phyloP scores from a whole-genome alignment of 768 basidiomycete species.

The Boletellus ananas region DNA sequence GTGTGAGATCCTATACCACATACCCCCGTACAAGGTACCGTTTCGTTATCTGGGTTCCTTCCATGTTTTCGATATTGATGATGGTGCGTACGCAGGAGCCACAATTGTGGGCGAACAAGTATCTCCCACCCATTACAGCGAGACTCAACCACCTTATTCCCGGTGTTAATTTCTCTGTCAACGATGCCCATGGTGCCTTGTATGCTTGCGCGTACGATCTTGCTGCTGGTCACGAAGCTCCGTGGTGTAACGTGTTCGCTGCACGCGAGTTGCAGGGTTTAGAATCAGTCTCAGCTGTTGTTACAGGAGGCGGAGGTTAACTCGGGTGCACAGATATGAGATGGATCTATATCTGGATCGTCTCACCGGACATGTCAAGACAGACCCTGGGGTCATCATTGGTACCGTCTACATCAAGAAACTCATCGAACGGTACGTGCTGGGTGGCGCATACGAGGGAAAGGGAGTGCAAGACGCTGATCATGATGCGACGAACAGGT shows the following conservation, averaged over 20 bases:
- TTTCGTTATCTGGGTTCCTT: background rate
- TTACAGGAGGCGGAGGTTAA: background rate
- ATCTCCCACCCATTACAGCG: constrained; percentile 35
- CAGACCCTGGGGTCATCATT: constrained; percentile 30
- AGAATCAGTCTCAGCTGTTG: constrained; percentile 27
- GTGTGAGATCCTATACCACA: constrained; percentile 22
- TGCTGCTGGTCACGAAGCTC: constrained; percentile 32
- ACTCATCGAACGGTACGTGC: constrained; percentile 35
- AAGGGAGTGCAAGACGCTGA: background rate
- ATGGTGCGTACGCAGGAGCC: constrained; percentile 1
- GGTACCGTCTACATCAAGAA: constrained; percentile 38
- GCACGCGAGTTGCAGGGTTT: constrained; percentile 32
- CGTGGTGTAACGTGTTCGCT: constrained; percentile 41
- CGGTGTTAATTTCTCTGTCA: constrained; percentile 27
- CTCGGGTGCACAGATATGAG: constrained; percentile 29
- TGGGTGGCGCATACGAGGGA: background rate
- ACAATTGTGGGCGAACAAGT: constrained; percentile 32
- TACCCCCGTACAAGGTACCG: background rate
- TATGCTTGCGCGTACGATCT: constrained; percentile 42
- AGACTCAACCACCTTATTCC: constrained; percentile 36
- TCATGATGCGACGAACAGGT: constrained; percentile 14
- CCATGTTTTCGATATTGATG: background rate
- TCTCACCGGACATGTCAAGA: constrained; percentile 32
- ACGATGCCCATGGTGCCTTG: constrained; percentile 37
- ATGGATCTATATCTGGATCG: constrained; percentile 34